Percentiles rank a stretch among this genome's conserved stretches.
These are phyloP conservation scores for Suhomyces faveliae DNA, from an alignment of 805 yeast genomes.

Conservation along the genomic window DNA sequence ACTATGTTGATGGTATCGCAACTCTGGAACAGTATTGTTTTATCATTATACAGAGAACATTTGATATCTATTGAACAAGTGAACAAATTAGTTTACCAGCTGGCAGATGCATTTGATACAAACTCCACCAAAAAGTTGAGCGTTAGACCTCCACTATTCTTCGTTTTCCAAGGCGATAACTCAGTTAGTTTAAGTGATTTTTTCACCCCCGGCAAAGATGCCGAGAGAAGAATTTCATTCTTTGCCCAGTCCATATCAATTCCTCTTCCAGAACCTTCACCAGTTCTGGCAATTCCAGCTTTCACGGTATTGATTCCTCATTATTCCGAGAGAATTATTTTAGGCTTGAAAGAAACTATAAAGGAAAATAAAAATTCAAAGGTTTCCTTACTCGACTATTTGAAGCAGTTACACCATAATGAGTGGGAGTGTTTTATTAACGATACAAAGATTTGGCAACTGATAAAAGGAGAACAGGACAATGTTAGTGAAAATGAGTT, in stretches of 20 bases:
- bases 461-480: constrained; percentile 1
- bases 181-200: constrained; percentile 36
- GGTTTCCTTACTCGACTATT: constrained; percentile 69
- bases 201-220: constrained; percentile 47
- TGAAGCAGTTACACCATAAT: constrained; percentile 64
- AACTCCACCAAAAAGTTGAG: background rate
- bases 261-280: constrained; percentile 47
- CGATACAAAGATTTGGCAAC: constrained; percentile 56
- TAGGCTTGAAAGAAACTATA: constrained; percentile 45
- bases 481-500: background rate
- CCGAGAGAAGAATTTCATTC: constrained; percentile 51
- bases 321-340: constrained; percentile 48
- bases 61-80: constrained; percentile 42
- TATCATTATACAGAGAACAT: constrained; percentile 34
- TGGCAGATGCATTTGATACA: constrained; percentile 6
- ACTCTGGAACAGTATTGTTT: constrained; percentile 19
- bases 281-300: constrained; percentile 47
- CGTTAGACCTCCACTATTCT: constrained; percentile 45
- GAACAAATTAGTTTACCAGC: constrained; percentile 27
- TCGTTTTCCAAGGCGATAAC: constrained; percentile 47
- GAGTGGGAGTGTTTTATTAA: constrained; percentile 84
- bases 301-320: constrained; percentile 55
- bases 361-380: constrained; percentile 46
- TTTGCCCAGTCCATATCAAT: constrained; percentile 54
- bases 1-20: constrained; percentile 11